Percentiles rank a stretch among this genome's conserved stretches.
Evolutionary conservation across 768 basidiomycete species (phyloP).

Genomic region (Tricholomella constricta): DNA sequence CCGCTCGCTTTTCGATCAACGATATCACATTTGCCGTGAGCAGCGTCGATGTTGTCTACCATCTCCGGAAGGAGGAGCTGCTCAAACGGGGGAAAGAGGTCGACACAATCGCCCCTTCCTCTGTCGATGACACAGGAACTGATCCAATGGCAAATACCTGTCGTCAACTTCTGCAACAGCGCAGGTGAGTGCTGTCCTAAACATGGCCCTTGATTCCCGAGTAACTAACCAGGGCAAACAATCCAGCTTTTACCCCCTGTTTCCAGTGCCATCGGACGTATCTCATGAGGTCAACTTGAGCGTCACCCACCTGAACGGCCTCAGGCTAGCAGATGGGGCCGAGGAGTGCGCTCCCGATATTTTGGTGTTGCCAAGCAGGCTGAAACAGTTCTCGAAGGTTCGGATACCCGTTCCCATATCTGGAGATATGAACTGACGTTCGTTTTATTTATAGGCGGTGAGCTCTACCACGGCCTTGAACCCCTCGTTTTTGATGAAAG

Average conservation of each 20-base stretch:
- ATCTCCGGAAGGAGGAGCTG: slow-evolving; percentile 83
- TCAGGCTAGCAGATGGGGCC: slow-evolving; percentile 38
- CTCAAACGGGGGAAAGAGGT: slow-evolving; percentile 67
- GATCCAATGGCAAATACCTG: slow-evolving; percentile 82
- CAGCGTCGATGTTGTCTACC: slow-evolving; percentile 89
- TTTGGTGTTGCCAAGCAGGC: slow-evolving; percentile 81
- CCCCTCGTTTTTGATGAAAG: slow-evolving; percentile 74
- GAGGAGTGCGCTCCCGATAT: slow-evolving; percentile 73
- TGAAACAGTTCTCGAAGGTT: slow-evolving; percentile 92
- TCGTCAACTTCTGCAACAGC: slow-evolving; percentile 82
- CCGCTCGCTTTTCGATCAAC: slow-evolving; percentile 83
- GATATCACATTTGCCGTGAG: slow-evolving; percentile 75
- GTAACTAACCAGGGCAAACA: background rate
- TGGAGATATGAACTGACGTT: background rate
- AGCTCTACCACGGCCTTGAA: slow-evolving; percentile 82
- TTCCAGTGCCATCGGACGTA: slow-evolving; percentile 79
- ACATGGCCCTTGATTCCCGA: background rate
- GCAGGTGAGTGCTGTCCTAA: slow-evolving; percentile 55
- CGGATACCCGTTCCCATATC: slow-evolving; percentile 2
- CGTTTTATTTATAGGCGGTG: slow-evolving; percentile 54
- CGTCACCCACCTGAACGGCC: slow-evolving; percentile 66
- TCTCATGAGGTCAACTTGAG: slow-evolving; percentile 87
- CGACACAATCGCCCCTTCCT: slow-evolving; percentile 42
- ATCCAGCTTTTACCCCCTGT: slow-evolving; percentile 92
- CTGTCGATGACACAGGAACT: slow-evolving; percentile 45